Conservation (phyloP, 2,329 filamentous ascomycete genomes). For the Seiridium unicorne region DNA sequence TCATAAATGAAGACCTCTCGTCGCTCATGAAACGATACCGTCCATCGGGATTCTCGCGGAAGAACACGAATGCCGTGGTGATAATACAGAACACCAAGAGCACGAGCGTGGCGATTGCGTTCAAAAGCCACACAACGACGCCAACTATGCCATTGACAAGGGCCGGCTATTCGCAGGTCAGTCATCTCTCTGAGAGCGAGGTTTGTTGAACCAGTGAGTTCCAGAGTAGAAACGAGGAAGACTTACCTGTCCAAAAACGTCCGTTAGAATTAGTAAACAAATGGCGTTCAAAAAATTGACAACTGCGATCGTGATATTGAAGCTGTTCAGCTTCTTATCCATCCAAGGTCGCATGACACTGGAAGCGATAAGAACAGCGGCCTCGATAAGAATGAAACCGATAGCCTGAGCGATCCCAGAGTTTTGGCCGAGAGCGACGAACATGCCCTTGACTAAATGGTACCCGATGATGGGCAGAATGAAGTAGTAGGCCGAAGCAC, state of each 20-base stretch:
- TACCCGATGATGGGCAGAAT: slow-evolving; percentile 79
- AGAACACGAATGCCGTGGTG: slow-evolving; percentile 70
- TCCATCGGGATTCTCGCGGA: slow-evolving; percentile 91
- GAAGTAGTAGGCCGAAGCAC: slow-evolving; percentile 93
- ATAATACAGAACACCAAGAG: slow-evolving; percentile 80
- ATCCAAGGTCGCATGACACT: slow-evolving; percentile 90
- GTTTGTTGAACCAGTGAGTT: too few species aligned
- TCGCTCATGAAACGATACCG: slow-evolving; percentile 97
- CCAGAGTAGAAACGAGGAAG: too few species aligned
- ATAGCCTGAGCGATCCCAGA: slow-evolving; percentile 74
- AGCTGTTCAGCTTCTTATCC: slow-evolving; percentile 97
- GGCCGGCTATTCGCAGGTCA: slow-evolving; percentile 60
- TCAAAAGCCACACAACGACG: slow-evolving; percentile 84
- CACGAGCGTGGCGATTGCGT: slow-evolving; percentile 79
- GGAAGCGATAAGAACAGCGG: slow-evolving; percentile 71
- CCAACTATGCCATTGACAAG: slow-evolving; percentile 87
- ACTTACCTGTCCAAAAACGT: slow-evolving; percentile 58
- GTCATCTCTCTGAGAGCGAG: not conserved
- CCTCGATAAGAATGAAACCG: slow-evolving; percentile 80
- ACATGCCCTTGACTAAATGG: slow-evolving; percentile 82
- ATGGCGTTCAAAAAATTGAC: slow-evolving; percentile 90
- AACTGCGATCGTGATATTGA: slow-evolving; percentile 89
- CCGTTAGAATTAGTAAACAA: slow-evolving; percentile 85
- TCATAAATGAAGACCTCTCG: slow-evolving; percentile 95
- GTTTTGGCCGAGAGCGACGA: slow-evolving; percentile 78